A percentile compares a stretch with the other conserved stretches of the same genome.
Conservation (phyloP, 2,329 filamentous ascomycete genomes). For the Helotiales sp. region DNA sequence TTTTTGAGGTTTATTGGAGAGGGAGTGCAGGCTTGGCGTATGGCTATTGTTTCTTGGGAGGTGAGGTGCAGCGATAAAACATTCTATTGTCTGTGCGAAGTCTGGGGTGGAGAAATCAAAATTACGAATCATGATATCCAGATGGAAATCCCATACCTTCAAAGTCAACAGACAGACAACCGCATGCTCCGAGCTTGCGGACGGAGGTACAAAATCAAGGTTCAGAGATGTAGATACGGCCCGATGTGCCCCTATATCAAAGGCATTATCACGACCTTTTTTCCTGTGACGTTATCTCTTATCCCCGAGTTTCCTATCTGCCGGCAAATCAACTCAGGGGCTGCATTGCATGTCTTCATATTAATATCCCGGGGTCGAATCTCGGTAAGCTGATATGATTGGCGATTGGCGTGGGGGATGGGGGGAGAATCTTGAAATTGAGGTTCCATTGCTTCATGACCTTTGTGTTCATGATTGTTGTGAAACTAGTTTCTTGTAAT, state of each 20-base stretch:
- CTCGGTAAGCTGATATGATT: conserved; percentile 5
- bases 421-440: background rate
- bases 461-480: too few species aligned
- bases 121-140: background rate
- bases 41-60: conserved; percentile 4
- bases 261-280: background rate
- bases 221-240: background rate
- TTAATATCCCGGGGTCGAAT: background rate
- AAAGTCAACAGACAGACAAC: background rate
- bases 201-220: background rate
- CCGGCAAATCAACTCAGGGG: conserved; percentile 7
- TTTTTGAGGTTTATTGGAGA: background rate
- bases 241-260: background rate
- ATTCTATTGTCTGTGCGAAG: background rate
- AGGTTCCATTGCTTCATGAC: background rate
- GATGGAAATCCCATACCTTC: background rate
- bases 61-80: background rate
- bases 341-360: background rate
- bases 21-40: background rate
- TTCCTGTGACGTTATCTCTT: conserved; percentile 8
- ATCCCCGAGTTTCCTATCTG: background rate
- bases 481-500: too few species aligned
- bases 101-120: too few species aligned
- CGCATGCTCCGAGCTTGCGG: background rate
- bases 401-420: background rate